These are phyloP conservation scores for Diaporthe ilicicola DNA, from an alignment of 2,329 filamentous ascomycete species.

Conservation along the genomic window DNA sequence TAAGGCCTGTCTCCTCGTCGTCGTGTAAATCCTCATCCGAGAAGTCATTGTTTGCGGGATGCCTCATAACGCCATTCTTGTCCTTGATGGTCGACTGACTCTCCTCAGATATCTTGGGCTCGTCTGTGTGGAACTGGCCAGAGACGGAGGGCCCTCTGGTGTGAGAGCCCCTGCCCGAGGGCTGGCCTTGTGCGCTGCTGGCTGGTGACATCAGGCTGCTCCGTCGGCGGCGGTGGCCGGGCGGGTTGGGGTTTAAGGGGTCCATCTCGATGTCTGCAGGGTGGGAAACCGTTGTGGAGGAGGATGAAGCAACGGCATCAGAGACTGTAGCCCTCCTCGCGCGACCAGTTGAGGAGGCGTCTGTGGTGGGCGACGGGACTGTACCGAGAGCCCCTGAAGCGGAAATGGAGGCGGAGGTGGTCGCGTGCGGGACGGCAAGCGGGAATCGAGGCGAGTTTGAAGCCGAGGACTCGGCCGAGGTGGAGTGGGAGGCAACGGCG, in stretches of 20 bases:
- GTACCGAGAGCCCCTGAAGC: conserved; percentile 4
- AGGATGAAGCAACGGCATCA: conserved; percentile 30
- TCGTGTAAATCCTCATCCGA: conserved; percentile 80
- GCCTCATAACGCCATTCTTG: conserved; percentile 31
- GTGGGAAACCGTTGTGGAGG: conserved; percentile 28
- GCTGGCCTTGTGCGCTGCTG: conserved; percentile 35
- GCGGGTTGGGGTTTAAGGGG: conserved; percentile 48
- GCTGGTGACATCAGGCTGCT: conserved; percentile 60
- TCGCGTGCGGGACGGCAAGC: conserved; percentile 24
- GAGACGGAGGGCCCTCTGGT: conserved; percentile 40
- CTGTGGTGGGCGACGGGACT: conserved; percentile 20
- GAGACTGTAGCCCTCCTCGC: conserved; percentile 33
- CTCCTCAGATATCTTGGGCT: conserved; percentile 58
- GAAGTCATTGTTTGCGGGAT: conserved; percentile 54
- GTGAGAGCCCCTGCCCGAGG: conserved; percentile 38
- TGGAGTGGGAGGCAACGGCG: background rate
- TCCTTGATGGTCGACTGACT: conserved; percentile 36
- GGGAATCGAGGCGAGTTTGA: conserved; percentile 24
- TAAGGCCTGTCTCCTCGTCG: conserved; percentile 91
- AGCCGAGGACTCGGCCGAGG: conserved; percentile 29
- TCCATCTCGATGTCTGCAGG: conserved; percentile 64
- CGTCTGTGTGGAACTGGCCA: conserved; percentile 45
- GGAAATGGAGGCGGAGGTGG: conserved; percentile 20
- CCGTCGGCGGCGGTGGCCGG: conserved; percentile 63
- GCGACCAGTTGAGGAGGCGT: conserved; percentile 23